Evolutionary conservation across 208 protist species (phyloP), one percentile per base, ranked within the genome.

Genomic region (Blastocrithidia nonstop): DNA sequence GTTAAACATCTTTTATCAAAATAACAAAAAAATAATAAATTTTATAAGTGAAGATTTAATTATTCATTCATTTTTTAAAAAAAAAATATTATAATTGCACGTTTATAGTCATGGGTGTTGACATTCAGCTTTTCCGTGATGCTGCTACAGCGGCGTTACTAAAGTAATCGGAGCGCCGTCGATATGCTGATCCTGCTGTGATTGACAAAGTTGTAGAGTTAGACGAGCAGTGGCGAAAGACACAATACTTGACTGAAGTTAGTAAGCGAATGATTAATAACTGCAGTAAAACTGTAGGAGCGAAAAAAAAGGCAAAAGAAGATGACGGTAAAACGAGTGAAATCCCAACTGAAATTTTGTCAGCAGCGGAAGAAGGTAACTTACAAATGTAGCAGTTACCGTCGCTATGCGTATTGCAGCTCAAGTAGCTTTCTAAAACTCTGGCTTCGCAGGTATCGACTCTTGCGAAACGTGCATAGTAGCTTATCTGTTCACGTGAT

Each of bases 51-150:
- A n/a, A n/a, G n/a, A n/a, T n/a, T n/a, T n/a, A n/a, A n/a, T n/a
- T n/a, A n/a, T n/a, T n/a, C n/a, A n/a, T n/a, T n/a, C n/a, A n/a
- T n/a, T n/a, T n/a, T n/a, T n/a, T n/a, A n/a, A n/a, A n/a, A n/a
- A n/a, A n/a, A n/a, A n/a, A n/a, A n/a, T n/a, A n/a, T n/a, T n/a
- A n/a, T n/a, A n/a, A n/a, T n/a, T 35, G 11, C 29, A 35, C 29
- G 39, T 15, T 2, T 35, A 45, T 27, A 7, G 19, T 38, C 46
- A 94, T 89, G 80, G 80, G 93, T 49, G 79, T 99, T 26, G 97
- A 99, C 66, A 97, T 99, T 55, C 64, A 86, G 27, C 57, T 96
- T 6, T 97, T 99, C 48, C 90, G 97, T 28, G 79, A 93, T 24
- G 76, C 96, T 19, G 92, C 87, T 26, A 86, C 93, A 23, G 91